phyloP scores from a whole-genome alignment of 371 early-diverging fungal genomes.

The Catenaria anguillulae region DNA sequence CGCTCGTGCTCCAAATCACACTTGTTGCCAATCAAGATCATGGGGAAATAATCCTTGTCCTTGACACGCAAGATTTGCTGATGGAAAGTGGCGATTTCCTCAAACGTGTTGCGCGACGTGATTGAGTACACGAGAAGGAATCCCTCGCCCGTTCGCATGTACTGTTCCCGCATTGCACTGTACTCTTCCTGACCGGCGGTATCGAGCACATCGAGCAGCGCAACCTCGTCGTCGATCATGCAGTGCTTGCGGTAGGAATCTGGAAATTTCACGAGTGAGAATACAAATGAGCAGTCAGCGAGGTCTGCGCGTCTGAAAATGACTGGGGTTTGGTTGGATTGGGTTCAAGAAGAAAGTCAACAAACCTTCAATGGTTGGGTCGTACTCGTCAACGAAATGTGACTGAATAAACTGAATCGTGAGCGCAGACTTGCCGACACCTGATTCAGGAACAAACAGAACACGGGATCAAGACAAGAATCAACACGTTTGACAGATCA shows the following conservation, averaged over 20 bases:
- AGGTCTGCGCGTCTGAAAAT: not conserved
- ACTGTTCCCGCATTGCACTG: constrained; percentile 58
- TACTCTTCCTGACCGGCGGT: constrained; percentile 85
- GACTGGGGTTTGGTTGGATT: not conserved
- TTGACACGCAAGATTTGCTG: constrained; percentile 68
- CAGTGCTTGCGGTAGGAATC: constrained; percentile 85
- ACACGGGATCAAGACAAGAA: constrained; percentile 7
- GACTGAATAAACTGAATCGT: constrained; percentile 82
- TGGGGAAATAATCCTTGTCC: constrained; percentile 65
- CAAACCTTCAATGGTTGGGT: constrained; percentile 80
- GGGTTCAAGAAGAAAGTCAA: not conserved
- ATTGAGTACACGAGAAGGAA: constrained; percentile 49
- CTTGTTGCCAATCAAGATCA: constrained; percentile 89
- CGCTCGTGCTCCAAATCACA: constrained; percentile 71
- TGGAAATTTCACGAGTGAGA: constrained; percentile 12
- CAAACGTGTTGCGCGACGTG: constrained; percentile 55
- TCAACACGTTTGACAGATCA: no score
- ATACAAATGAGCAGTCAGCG: not conserved
- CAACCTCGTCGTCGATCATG: constrained; percentile 62
- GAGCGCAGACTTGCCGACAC: constrained; percentile 70
- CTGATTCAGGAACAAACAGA: no score
- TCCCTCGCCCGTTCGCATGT: constrained; percentile 78
- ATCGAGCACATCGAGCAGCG: constrained; percentile 77
- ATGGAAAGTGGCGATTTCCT: constrained; percentile 59
- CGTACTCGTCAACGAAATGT: constrained; percentile 82